phyloP scores from a whole-genome alignment of 495 filamentous ascomycete genomes.

The Penicillium paradoxum region DNA sequence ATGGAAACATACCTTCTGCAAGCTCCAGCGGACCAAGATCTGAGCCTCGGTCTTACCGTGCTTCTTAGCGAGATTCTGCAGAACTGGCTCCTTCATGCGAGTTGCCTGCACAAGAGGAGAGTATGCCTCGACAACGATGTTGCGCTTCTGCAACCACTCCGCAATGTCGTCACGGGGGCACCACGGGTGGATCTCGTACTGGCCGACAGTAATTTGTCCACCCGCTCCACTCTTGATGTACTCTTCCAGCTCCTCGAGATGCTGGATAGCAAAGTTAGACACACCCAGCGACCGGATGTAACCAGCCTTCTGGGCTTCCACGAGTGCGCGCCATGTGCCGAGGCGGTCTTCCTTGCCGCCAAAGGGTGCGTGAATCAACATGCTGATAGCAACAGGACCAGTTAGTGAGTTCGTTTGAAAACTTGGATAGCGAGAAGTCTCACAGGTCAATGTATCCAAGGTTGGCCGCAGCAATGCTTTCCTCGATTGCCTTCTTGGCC shows the following conservation, averaged over 20 bases:
- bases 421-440: neutral
- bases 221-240: conserved; percentile 71
- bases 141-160: conserved; percentile 64
- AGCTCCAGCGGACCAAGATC: conserved; percentile 77
- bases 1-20: conserved; percentile 59
- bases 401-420: neutral
- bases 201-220: conserved; percentile 73
- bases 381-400: conserved; percentile 19
- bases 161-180: conserved; percentile 70
- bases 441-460: conserved; percentile 55
- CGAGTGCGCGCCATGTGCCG: conserved; percentile 51
- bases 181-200: conserved; percentile 92
- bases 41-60: conserved; percentile 71
- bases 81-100: conserved; percentile 58
- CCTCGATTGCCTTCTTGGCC: conserved; percentile 46
- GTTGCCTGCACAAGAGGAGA: conserved; percentile 67
- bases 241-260: conserved; percentile 60
- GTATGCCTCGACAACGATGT: conserved; percentile 74
- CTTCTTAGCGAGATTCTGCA: conserved; percentile 60
- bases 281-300: conserved; percentile 52
- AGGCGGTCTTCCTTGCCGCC: conserved; percentile 46
- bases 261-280: conserved; percentile 51
- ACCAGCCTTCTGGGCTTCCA: conserved; percentile 50
- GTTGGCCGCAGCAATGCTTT: conserved; percentile 41
- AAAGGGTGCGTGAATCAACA: conserved; percentile 54